Conservation (phyloP, 108 stramenopile species). For the Cyclotella atomus region DNA sequence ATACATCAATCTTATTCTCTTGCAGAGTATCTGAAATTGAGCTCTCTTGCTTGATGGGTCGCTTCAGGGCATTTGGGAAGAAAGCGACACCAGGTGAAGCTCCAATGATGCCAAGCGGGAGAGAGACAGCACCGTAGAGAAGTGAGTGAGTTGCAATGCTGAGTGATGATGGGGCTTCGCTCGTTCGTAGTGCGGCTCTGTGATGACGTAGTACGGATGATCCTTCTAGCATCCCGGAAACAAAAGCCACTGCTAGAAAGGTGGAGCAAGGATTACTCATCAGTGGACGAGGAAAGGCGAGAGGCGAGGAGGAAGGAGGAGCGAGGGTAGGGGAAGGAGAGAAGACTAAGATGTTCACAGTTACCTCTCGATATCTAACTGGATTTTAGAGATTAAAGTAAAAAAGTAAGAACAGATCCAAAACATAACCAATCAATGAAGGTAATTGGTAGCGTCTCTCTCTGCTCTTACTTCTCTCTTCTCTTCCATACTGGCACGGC, state of each 20-base stretch:
- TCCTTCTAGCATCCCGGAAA: conserved; percentile 28
- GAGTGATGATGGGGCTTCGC: conserved; percentile 11
- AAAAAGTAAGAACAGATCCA: too few relatives aligned
- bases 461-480: too few relatives aligned
- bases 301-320: too few relatives aligned
- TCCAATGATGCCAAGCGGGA: conserved; percentile 28
- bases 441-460: too few relatives aligned
- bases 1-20: background rate
- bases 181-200: background rate
- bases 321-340: too few relatives aligned
- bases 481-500: background rate
- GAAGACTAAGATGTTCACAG: too few relatives aligned
- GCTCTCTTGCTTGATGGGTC: background rate
- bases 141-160: conserved; percentile 27
- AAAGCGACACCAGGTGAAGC: conserved; percentile 28
- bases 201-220: conserved; percentile 26
- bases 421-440: too few relatives aligned
- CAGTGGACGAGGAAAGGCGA: background rate
- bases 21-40: background rate
- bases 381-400: too few relatives aligned
- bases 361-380: too few relatives aligned
- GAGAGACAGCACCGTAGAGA: conserved; percentile 31
- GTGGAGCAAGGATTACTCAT: conserved; percentile 21
- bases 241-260: conserved; percentile 25
- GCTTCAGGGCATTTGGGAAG: conserved; percentile 2